Base-by-base conservation (phyloP, 1,139 yeast genomes). In the Pichia norvegensis region DNA sequence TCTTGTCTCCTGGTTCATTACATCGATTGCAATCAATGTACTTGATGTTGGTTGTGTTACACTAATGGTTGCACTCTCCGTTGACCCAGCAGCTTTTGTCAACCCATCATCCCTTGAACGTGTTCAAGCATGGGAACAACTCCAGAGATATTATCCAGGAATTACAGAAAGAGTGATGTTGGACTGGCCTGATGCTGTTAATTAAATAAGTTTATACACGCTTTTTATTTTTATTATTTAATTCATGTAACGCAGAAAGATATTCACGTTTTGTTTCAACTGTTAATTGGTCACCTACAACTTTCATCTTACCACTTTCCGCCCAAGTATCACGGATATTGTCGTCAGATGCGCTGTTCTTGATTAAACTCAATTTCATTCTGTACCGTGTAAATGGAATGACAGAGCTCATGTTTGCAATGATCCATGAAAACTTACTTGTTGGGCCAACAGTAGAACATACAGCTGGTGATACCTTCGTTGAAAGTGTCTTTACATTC, bases 31-130 rank as follows among this genome's bases (percentile, higher is more conserved):
- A 10, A 77, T 82, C 52, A 56, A 56, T 41, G 82, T 85, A 23
- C 79, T 90, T 49, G 82, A 80, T 52, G 81, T 90, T 2, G 97
- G 97, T 13, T 78, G 81, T 9, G 79, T 94, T 16, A 85, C 97
- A 0, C 82, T 90, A 63, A 85, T 88, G 64, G 83, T 90, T 45
- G 92, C 95, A 0, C 71, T 87, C 59, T 90, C 94, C 14, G 79
- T 81, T 57, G 94, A 87, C 56, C 97, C 97, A 0, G 95, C 86
- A 58, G 78, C 85, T 4, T 83, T 84, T 70, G 44, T 47, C 1
- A 41, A 47, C 25, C 38, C 44, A 2, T 22, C 46, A 31, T 35
- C 41, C 9, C 81, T 79, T 59, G 50, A 53, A 37, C 75, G 86
- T 40, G 84, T 87, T 61, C 81, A 80, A 43, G 70, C 79, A 50